These are phyloP conservation scores for Cystofilobasidium capitatum DNA, from an alignment of 768 basidiomycete species.

Conservation along the genomic window DNA sequence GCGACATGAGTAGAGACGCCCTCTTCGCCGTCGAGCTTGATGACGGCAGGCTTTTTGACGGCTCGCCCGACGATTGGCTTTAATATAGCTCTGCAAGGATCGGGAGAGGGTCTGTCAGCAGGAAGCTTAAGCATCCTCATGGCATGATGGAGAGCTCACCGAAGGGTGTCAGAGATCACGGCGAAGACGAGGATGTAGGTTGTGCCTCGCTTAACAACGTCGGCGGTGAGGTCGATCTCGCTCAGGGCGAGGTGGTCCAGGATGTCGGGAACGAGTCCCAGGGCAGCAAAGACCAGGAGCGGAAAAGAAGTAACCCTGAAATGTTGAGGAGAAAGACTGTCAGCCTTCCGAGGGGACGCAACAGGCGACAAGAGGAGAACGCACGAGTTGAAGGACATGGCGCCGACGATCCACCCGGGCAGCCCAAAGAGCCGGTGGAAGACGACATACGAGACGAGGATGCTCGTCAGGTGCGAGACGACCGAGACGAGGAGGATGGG, in stretches of 20 bases:
- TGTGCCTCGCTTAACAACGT: constrained; percentile 12
- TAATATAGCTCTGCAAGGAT: neutral
- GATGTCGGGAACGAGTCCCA: constrained; percentile 1
- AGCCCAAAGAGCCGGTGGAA: constrained; percentile 22
- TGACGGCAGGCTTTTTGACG: neutral
- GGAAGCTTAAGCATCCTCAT: no score
- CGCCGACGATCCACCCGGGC: constrained; percentile 18
- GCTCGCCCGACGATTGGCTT: neutral
- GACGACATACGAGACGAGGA: constrained; percentile 16
- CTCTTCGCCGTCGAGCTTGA: constrained; percentile 6
- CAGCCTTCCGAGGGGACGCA: neutral
- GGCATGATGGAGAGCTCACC: neutral
- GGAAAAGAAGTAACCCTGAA: constrained; percentile 23
- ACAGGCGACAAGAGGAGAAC: neutral
- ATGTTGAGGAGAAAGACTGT: neutral
- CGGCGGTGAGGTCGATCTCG: constrained; percentile 13
- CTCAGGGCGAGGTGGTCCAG: constrained; percentile 11
- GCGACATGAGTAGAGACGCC: neutral
- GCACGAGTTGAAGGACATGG: constrained; percentile 25
- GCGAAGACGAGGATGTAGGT: constrained; percentile 23
- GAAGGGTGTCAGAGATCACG: constrained; percentile 5
- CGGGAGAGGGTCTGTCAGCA: neutral
- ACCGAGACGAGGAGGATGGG: constrained; percentile 18
- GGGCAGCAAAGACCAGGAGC: constrained; percentile 19
- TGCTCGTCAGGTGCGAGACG: constrained; percentile 10